These are phyloP conservation scores for Cryptococcus sp. DNA, from an alignment of 1,284 basidiomycete species.

Conservation along the genomic window DNA sequence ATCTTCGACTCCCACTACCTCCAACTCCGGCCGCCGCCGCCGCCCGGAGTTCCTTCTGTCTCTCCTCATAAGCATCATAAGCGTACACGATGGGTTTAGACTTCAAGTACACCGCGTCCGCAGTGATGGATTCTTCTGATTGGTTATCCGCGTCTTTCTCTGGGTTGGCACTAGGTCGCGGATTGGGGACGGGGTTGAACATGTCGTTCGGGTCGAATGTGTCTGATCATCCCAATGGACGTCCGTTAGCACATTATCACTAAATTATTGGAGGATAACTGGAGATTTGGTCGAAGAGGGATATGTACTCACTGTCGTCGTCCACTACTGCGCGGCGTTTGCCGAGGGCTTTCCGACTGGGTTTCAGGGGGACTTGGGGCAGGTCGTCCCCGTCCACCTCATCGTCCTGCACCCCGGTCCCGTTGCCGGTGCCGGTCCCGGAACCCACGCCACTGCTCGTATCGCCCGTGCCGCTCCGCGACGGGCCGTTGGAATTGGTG, in stretches of 20 bases:
- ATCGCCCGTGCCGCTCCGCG: conserved; percentile 30
- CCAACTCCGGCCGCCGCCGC: conserved; percentile 7
- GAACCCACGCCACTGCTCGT: conserved; percentile 15
- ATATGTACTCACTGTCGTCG: conserved; percentile 40
- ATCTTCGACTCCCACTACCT: conserved; percentile 10
- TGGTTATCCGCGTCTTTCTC: not conserved
- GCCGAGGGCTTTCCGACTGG: conserved; percentile 50
- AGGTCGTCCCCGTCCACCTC: conserved; percentile 31
- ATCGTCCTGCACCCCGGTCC: conserved; percentile 4
- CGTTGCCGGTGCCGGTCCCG: not conserved
- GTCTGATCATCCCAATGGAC: conserved; percentile 18
- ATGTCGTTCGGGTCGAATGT: conserved; percentile 52
- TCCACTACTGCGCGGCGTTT: conserved; percentile 45
- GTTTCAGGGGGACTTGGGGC: conserved; percentile 30
- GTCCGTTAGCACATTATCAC: not conserved
- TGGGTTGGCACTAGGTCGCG: conserved; percentile 2
- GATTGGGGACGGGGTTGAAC: conserved; percentile 25
- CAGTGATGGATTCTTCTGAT: conserved; percentile 37
- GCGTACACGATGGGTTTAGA: conserved; percentile 47
- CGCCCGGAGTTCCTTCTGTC: conserved; percentile 25
- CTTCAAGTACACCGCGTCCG: conserved; percentile 33
- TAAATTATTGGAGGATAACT: not conserved
- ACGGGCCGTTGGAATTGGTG: conserved; percentile 10
- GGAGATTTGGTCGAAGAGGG: not conserved
- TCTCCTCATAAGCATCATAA: conserved; percentile 53